A percentile compares a stretch with the other conserved stretches of the same genome.
phyloP scores from a whole-genome alignment of 208 protist genomes.

The Tritrichomonas musculus region DNA sequence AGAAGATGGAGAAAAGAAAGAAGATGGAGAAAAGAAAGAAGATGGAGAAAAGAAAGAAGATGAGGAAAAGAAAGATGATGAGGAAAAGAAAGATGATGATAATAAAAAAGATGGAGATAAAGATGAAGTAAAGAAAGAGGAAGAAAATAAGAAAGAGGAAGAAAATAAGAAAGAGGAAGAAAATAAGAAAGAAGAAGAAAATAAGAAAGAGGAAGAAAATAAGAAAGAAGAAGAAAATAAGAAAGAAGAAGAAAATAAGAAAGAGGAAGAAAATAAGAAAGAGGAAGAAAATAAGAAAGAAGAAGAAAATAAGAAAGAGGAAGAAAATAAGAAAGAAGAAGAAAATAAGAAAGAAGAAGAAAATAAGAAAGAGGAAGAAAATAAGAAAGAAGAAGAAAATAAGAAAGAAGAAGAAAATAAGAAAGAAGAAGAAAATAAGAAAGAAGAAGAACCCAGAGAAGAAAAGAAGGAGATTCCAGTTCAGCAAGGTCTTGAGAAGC shows the following conservation, averaged over 20 bases:
- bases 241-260: background rate
- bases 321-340: background rate
- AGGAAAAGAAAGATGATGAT: background rate
- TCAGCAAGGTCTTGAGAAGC: too few species aligned
- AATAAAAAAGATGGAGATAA: too few species aligned
- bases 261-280: background rate
- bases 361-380: background rate
- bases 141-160: background rate
- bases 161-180: background rate
- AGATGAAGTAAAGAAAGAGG: background rate
- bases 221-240: background rate
- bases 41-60: too few species aligned
- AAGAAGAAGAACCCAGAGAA: background rate
- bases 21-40: too few species aligned
- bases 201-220: background rate
- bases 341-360: background rate
- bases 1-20: too few species aligned
- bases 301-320: background rate
- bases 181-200: background rate
- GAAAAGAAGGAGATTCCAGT: too few species aligned
- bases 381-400: background rate
- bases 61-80: too few species aligned
- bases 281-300: background rate
- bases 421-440: background rate
- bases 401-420: background rate